A percentile compares a stretch with the other conserved stretches of the same genome.
phyloP scores from a whole-genome alignment of 2,329 filamentous ascomycete genomes.

The Fusarium palustre region DNA sequence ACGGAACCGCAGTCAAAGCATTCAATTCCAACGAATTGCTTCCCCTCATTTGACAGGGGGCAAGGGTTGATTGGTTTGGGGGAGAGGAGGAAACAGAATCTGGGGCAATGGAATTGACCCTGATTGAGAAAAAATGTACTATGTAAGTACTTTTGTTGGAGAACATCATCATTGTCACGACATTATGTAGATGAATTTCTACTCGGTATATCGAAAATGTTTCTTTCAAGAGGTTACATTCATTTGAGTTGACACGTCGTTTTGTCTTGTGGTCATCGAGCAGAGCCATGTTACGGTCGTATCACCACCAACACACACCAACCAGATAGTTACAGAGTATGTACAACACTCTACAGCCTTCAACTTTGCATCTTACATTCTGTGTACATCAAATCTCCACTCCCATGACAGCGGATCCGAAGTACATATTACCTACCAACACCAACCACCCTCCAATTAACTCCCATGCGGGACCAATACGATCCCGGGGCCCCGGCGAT shows the following conservation, averaged over 20 bases:
- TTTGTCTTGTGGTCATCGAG: not conserved
- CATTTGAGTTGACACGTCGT: not conserved
- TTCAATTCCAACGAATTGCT: constrained; percentile 6
- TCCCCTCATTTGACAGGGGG: constrained; percentile 30
- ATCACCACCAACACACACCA: constrained; percentile 10
- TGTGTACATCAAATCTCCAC: constrained; percentile 8
- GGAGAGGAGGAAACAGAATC: not conserved
- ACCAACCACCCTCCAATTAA: not conserved
- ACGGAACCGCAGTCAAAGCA: constrained; percentile 43
- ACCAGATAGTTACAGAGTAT: constrained; percentile 1
- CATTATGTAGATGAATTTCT: not conserved
- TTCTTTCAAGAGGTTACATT: constrained; percentile 19
- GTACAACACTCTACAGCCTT: not conserved
- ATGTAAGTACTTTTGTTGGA: not conserved
- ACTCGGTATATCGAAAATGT: not conserved
- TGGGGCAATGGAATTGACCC: constrained; percentile 17
- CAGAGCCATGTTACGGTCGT: not conserved
- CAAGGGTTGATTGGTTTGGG: not conserved
- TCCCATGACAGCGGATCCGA: constrained; percentile 38
- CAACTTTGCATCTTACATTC: not conserved
- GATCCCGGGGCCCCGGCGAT: constrained; percentile 32
- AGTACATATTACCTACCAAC: constrained; percentile 7
- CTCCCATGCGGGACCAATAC: constrained; percentile 7
- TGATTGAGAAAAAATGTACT: not conserved
- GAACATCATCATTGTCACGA: not conserved